Evolutionary conservation across 2,329 filamentous ascomycete species (phyloP), one percentile per base, ranked within the genome.

Genomic region (Dothidotthia symphoricarpi): DNA sequence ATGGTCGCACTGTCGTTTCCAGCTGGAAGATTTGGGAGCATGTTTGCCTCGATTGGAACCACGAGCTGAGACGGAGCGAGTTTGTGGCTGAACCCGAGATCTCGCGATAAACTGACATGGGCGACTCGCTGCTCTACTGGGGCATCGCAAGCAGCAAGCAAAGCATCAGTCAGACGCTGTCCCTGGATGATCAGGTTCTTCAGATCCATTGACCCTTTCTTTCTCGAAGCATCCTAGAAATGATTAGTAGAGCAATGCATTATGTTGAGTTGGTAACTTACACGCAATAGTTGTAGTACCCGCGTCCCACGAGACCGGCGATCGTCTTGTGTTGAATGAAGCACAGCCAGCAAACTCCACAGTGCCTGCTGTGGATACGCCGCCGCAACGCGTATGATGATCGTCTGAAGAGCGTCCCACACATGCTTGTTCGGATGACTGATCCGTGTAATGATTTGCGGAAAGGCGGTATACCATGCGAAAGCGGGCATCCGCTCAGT

Each of bases 401-500:
- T 91, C 24, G 77, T 76, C 36, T 83, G 80, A 6, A 99, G 71
- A 8, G 86, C 73, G 41, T 83, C 80, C 67, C 88, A 94, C 2
- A 95, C 88, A 1, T 82, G 79, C 3, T 67, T 67, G 62, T 95
- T 87, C 1, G 85, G 82, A 68, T 98, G 93, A 30, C 86, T 87
- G 55, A 99, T 96, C 22, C 93, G 83, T n/a, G 91, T 93, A 39
- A 98, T 86, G 45, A 98, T 85, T 67, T 98, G 93, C 4, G 93
- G 86, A 28, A 99, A 74, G 5, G 91, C 81, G 1, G 84, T 86
- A 61, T 89, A 91, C 65, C 88, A 89, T 22, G 88, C 79, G 55
- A 85, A 90, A 1, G 85, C 78, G 2, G 86, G 86, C 43, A 90
- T 73, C 4, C 81, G 76, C 15, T 75, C 67, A 13, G 41, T 45